Percentiles rank a stretch among this genome's conserved stretches.
Conservation (phyloP, 768 basidiomycete species). For the Lentinula guzmanii region DNA sequence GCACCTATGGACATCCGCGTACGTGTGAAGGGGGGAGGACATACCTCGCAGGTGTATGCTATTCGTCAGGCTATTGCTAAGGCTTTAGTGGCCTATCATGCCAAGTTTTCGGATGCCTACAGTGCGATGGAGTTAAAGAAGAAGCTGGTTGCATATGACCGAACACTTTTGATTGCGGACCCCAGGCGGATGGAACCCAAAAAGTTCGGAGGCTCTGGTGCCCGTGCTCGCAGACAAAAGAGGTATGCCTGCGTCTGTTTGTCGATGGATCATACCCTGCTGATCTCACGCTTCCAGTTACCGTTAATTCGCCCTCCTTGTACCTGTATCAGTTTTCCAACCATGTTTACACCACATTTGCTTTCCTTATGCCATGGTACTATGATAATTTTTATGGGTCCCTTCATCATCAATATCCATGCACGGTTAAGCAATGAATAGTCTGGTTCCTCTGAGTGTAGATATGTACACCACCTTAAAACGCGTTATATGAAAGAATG, state of each 20-base stretch:
- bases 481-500: too few relatives aligned
- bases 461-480: too few relatives aligned
- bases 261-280: neutral
- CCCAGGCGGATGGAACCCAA: slow-evolving; percentile 98
- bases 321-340: slow-evolving; percentile 21
- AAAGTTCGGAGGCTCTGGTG: slow-evolving; percentile 98
- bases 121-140: slow-evolving; percentile 98
- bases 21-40: slow-evolving; percentile 98
- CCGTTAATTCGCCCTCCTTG: slow-evolving; percentile 57
- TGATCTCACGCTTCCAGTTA: slow-evolving; percentile 46
- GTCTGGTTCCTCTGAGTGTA: too few relatives aligned
- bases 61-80: slow-evolving; percentile 98
- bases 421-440: too few relatives aligned
- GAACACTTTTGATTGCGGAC: slow-evolving; percentile 85
- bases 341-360: slow-evolving; percentile 1
- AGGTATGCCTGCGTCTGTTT: slow-evolving; percentile 43
- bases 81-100: slow-evolving; percentile 96
- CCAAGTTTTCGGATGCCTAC: slow-evolving; percentile 97
- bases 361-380: slow-evolving; percentile 4
- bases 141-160: slow-evolving; percentile 93
- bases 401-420: too few relatives aligned
- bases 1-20: slow-evolving; percentile 90
- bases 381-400: slow-evolving; percentile 8
- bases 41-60: slow-evolving; percentile 98
- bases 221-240: slow-evolving; percentile 97